Evolutionary conservation across 169 alveolate species (phyloP).

Genomic region (Perkinsus olseni): DNA sequence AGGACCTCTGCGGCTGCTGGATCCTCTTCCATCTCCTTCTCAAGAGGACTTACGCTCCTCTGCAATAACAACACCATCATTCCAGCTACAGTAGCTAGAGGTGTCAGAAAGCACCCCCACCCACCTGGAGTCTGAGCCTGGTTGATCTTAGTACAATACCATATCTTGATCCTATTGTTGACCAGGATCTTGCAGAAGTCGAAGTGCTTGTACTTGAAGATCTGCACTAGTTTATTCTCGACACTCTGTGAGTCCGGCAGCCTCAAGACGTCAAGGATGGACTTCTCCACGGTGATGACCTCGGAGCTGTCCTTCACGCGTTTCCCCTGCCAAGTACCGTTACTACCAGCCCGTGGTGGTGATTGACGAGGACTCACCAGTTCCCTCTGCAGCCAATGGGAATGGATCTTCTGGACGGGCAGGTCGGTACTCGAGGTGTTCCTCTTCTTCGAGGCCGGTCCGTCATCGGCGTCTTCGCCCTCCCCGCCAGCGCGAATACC

Average conservation of each 20-base stretch:
- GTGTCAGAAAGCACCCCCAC: constrained; percentile 62
- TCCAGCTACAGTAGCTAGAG: neutral
- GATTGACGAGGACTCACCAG: constrained; percentile 31
- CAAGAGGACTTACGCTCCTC: constrained; percentile 33
- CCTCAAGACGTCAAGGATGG: constrained; percentile 50
- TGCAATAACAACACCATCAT: neutral
- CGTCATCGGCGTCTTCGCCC: constrained; percentile 44
- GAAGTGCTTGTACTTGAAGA: constrained; percentile 83
- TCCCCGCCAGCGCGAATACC: neutral
- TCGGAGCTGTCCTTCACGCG: neutral
- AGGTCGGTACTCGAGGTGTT: constrained; percentile 6
- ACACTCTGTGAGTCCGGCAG: constrained; percentile 82
- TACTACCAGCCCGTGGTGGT: too few species aligned
- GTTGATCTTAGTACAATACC: constrained; percentile 80
- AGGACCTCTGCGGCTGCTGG: constrained; percentile 16
- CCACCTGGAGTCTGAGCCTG: constrained; percentile 87
- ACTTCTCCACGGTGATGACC: constrained; percentile 58
- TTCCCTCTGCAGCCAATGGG: constrained; percentile 92
- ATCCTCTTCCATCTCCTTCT: constrained; percentile 24
- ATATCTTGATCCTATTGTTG: constrained; percentile 74
- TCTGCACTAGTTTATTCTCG: constrained; percentile 74
- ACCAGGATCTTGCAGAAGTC: constrained; percentile 68
- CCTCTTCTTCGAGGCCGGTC: constrained; percentile 16
- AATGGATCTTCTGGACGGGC: constrained; percentile 69
- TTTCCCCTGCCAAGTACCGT: neutral